Evolutionary conservation across 345 rosid species (phyloP).

Genomic region (Populus davidiana): DNA sequence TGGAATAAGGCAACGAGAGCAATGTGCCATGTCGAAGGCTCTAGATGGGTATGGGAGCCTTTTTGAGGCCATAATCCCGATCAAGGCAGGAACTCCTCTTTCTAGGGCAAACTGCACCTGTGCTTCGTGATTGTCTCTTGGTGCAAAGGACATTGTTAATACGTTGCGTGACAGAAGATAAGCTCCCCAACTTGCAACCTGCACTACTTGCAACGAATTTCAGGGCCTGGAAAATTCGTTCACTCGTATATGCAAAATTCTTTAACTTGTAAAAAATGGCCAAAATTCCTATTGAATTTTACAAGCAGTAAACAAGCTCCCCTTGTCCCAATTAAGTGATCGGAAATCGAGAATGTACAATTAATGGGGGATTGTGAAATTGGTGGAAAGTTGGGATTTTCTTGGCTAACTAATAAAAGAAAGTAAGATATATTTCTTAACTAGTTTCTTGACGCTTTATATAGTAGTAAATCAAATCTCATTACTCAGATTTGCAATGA

Average conservation of each 20-base stretch:
- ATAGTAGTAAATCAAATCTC: not conserved
- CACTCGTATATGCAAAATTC: too few species aligned
- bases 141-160: slow-evolving; percentile 43
- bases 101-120: slow-evolving; percentile 50
- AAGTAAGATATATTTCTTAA: not conserved
- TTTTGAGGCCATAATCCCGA: slow-evolving; percentile 42
- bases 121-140: slow-evolving; percentile 48
- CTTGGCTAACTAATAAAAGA: not conserved
- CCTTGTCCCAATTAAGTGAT: too few species aligned
- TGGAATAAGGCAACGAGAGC: slow-evolving; percentile 50
- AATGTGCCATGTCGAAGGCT: slow-evolving; percentile 51
- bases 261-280: too few species aligned
- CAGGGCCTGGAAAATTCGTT: not conserved
- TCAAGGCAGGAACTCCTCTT: slow-evolving; percentile 45
- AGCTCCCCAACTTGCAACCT: slow-evolving; percentile 57
- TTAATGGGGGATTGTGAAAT: too few species aligned
- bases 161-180: slow-evolving; percentile 39
- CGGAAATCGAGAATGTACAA: too few species aligned
- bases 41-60: slow-evolving; percentile 45
- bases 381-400: not conserved
- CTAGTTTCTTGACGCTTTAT: not conserved
- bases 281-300: too few species aligned
- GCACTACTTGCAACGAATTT: not conserved
- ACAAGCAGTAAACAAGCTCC: too few species aligned
- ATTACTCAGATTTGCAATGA: not conserved